These are phyloP conservation scores for Termitomyces sp. DNA, from an alignment of 768 basidiomycete genomes.

Conservation along the genomic window DNA sequence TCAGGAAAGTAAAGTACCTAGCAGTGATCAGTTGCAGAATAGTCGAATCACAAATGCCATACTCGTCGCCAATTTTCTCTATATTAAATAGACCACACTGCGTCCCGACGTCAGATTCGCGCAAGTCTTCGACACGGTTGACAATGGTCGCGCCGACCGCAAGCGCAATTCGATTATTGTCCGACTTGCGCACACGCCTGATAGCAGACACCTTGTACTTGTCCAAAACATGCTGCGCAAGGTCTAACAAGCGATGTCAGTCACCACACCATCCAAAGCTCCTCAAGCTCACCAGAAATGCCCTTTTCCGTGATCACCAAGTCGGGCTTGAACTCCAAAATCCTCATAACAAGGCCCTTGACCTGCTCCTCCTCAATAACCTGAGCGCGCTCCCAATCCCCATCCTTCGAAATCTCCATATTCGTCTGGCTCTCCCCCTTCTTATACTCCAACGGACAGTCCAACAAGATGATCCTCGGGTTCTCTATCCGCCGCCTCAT, in stretches of 20 bases:
- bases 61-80: conserved; percentile 97
- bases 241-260: conserved; percentile 43
- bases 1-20: conserved; percentile 94
- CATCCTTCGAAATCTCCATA: conserved; percentile 94
- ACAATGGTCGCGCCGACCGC: conserved; percentile 96
- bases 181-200: conserved; percentile 96
- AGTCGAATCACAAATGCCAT: conserved; percentile 13
- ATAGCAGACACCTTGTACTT: conserved; percentile 89
- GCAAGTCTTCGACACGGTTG: conserved; percentile 91
- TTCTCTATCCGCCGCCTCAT: conserved; percentile 91
- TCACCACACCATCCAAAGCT: not conserved
- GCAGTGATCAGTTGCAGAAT: not conserved
- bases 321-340: conserved; percentile 94
- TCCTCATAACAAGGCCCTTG: conserved; percentile 74
- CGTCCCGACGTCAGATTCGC: conserved; percentile 89
- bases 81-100: conserved; percentile 94
- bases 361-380: conserved; percentile 98
- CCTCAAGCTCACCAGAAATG: conserved; percentile 67
- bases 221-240: conserved; percentile 87
- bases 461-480: conserved; percentile 83
- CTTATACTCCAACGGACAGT: conserved; percentile 98
- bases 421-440: conserved; percentile 99
- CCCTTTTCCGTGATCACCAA: conserved; percentile 97
- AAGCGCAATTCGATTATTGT: conserved; percentile 97
- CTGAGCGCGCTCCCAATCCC: conserved; percentile 88